Evolutionary conservation across 2,329 filamentous ascomycete genomes (phyloP), one percentile per base, ranked within the genome.

Genomic region (Metarhizium anisopliae): DNA sequence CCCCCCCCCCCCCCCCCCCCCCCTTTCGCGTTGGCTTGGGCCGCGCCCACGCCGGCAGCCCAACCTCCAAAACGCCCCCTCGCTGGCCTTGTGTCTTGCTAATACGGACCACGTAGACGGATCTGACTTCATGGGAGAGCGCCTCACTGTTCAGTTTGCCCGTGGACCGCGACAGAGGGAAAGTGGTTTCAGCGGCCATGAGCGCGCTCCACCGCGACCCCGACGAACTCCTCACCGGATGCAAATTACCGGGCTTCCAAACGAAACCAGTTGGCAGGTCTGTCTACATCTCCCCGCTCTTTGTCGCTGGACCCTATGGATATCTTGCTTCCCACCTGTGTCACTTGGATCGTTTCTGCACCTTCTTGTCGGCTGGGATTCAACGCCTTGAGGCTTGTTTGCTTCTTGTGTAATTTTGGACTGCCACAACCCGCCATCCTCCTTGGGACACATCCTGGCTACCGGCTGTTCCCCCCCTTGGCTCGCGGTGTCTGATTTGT

Each of bases 221-320:
- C 88, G 94, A 70, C 91, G 94, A 73, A 99, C 94, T 64, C 86
- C 91, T 64, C 91, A 92, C 75, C 89, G 94, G 73, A 97, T 99
- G 94, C 87, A 93, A 74, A 95, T 99, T 70, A 89, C 89, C 79
- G 93, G 92, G 79, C 90, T 99, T 75, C 92, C 93, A 72, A 86
- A 84, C 77, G 93, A 97, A 81, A 99, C 94, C 81, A 96, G 92
- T 85, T 99, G 94, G 94, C 94, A 99, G 94, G 94, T 99, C 87
- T 94, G 94, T 89, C 78, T 72, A 71, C 72, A 74, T 52, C 79
- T 78, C 78, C 82, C 78, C 76, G 76, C 82, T 80, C 71, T 67
- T 80, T 78, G 71, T 72, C 70, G 69, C 68, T 72, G 74, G 73
- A 73, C 64, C 68, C 69, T 64, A 68, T 67, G 73, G 72, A 73